Evolutionary conservation across 306 rosid genomes (phyloP).

Genomic region (Fragaria ananassa): DNA sequence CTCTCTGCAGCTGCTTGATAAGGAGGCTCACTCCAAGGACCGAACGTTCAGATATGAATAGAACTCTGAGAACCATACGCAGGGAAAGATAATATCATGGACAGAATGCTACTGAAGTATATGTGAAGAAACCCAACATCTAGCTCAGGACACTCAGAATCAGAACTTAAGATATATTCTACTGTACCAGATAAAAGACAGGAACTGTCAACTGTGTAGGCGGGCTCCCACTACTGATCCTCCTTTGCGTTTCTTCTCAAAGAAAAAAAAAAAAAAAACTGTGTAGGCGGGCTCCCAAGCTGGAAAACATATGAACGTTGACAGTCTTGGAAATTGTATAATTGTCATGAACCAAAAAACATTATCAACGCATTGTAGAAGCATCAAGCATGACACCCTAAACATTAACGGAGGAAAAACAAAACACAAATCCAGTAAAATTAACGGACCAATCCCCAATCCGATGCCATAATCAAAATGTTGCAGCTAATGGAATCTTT

Average conservation of each 20-base stretch:
- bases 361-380: background rate
- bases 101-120: background rate
- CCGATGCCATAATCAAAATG: background rate
- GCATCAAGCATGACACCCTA: background rate
- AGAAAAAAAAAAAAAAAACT: no score
- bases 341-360: no score
- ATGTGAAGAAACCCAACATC: background rate
- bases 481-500: background rate
- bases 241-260: no score
- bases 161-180: background rate
- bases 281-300: background rate
- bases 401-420: background rate
- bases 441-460: background rate
- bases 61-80: slow-evolving; percentile 23
- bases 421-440: no score
- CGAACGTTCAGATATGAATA: slow-evolving; percentile 41
- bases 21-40: slow-evolving; percentile 86
- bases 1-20: slow-evolving; percentile 67
- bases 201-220: background rate
- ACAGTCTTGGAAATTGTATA: no score
- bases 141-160: background rate
- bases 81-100: slow-evolving; percentile 5
- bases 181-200: background rate
- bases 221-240: no score
- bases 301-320: no score